Conservation (phyloP, 805 yeast genomes). For the Teunomyces cretensis region DNA sequence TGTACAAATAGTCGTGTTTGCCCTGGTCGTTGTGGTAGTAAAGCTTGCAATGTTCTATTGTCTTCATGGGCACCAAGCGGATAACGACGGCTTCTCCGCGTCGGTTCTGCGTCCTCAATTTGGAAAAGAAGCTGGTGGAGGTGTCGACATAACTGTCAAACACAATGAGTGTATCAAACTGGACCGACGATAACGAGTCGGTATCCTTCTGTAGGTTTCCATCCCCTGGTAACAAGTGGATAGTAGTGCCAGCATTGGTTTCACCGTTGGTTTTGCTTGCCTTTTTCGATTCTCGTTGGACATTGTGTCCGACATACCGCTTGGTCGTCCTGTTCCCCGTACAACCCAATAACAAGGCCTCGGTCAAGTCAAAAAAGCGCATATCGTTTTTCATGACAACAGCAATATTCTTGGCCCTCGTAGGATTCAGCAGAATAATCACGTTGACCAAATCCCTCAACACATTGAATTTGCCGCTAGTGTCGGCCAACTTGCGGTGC, state of each 20-base stretch:
- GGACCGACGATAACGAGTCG: conserved; percentile 20
- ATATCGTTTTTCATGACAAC: conserved; percentile 66
- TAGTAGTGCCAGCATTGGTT: conserved; percentile 5
- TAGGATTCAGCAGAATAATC: conserved; percentile 32
- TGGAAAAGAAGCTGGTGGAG: conserved; percentile 25
- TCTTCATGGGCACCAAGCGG: conserved; percentile 71
- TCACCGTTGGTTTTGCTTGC: conserved; percentile 8
- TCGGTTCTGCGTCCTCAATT: conserved; percentile 29
- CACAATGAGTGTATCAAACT: conserved; percentile 61
- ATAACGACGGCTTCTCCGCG: conserved; percentile 51
- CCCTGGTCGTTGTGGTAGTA: conserved; percentile 36
- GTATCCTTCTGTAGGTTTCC: conserved; percentile 19
- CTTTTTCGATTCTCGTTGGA: conserved; percentile 47
- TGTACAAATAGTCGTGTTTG: conserved; percentile 49
- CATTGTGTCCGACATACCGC: conserved; percentile 61
- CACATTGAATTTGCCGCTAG: conserved; percentile 81
- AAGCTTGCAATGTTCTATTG: conserved; percentile 76
- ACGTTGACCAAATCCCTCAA: conserved; percentile 63
- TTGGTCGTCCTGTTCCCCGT: conserved; percentile 45
- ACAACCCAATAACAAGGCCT: conserved; percentile 67
- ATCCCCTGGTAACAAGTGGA: conserved; percentile 16
- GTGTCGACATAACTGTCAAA: conserved; percentile 62
- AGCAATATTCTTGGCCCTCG: conserved; percentile 52
- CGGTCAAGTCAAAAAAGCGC: conserved; percentile 67
- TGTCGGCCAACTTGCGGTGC: conserved; percentile 67